Conservation (phyloP, 2,329 filamentous ascomycete genomes). For the Phyllosticta citribraziliensis region DNA sequence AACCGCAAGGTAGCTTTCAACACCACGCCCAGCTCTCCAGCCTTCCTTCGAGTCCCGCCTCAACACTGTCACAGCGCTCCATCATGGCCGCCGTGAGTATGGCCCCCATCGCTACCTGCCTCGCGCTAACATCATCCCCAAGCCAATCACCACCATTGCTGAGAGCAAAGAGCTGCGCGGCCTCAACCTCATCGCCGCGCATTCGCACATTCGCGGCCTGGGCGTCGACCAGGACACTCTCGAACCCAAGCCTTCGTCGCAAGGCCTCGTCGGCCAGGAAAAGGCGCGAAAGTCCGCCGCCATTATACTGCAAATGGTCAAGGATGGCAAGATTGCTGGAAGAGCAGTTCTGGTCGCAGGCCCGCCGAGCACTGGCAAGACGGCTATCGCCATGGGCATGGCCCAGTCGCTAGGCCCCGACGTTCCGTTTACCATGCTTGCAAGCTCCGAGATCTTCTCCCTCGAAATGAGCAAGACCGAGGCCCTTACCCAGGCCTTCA, state of each 20-base stretch:
- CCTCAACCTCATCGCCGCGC: conserved; percentile 93
- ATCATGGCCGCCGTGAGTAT: conserved; percentile 9
- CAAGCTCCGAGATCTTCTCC: conserved; percentile 95
- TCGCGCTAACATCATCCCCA: neutral
- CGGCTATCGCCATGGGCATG: conserved; percentile 98
- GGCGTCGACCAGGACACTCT: conserved; percentile 88
- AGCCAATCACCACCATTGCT: conserved; percentile 72
- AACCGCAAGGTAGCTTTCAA: neutral
- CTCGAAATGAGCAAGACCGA: conserved; percentile 99
- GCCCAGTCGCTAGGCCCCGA: conserved; percentile 88
- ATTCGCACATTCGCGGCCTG: conserved; percentile 94
- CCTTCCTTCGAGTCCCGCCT: neutral
- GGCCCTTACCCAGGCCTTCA: conserved; percentile 95
- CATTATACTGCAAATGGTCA: conserved; percentile 96
- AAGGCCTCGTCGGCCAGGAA: conserved; percentile 91
- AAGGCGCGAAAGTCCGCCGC: conserved; percentile 95
- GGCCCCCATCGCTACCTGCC: neutral
- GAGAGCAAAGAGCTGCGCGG: conserved; percentile 94
- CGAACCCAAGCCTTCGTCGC: conserved; percentile 73
- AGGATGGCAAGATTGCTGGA: conserved; percentile 96
- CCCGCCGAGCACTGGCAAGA: conserved; percentile 95
- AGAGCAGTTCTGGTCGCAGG: conserved; percentile 90
- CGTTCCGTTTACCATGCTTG: conserved; percentile 92
- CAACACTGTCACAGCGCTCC: neutral
- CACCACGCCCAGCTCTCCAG: too few species aligned